phyloP scores from a whole-genome alignment of 2,329 filamentous ascomycete genomes.

The Botrytis pseudocinerea region DNA sequence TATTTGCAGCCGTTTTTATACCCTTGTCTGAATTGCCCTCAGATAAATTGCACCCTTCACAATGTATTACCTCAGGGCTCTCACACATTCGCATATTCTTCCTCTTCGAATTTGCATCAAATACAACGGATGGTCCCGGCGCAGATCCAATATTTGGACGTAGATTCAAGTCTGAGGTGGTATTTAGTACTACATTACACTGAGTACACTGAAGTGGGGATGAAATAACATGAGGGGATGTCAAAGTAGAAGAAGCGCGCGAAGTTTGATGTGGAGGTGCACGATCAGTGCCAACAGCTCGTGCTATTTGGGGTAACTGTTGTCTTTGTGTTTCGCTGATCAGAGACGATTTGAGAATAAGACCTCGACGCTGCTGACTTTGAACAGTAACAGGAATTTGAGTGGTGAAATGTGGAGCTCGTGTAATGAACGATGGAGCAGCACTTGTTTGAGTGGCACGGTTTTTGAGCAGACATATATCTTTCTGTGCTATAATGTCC shows the following conservation, averaged over 20 bases:
- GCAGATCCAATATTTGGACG: too few relatives aligned
- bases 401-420: slow-evolving; percentile 20
- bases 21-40: neutral
- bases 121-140: neutral
- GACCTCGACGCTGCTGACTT: slow-evolving; percentile 21
- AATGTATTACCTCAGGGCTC: neutral
- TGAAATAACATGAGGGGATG: neutral
- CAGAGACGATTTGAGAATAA: slow-evolving; percentile 10
- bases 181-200: slow-evolving; percentile 11
- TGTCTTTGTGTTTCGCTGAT: neutral
- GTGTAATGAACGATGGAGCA: slow-evolving; percentile 14
- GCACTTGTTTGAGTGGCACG: slow-evolving; percentile 21
- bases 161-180: neutral
- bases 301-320: neutral
- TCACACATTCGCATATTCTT: neutral
- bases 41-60: slow-evolving; percentile 14
- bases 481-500: neutral
- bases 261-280: neutral
- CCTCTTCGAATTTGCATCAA: neutral
- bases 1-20: neutral
- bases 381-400: slow-evolving; percentile 15
- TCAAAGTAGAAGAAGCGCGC: neutral
- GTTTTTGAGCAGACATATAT: neutral
- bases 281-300: neutral
- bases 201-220: slow-evolving; percentile 13